Evolutionary conservation across 1,284 basidiomycete genomes (phyloP), one percentile per base, ranked within the genome.

Genomic region (Uromyces viciae-fabae): DNA sequence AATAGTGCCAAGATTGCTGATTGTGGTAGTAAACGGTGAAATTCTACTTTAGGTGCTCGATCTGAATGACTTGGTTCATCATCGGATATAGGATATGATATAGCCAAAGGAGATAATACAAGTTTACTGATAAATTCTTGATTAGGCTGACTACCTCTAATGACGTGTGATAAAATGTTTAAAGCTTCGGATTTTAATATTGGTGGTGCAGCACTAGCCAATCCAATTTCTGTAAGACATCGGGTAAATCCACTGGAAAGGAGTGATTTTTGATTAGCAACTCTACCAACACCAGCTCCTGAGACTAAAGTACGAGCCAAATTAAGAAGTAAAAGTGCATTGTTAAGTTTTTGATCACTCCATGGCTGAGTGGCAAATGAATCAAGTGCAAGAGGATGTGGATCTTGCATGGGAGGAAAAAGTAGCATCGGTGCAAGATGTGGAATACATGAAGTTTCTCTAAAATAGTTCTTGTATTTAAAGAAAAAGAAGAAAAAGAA

Each of bases 281-380:
- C 54, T 43, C 85, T 83, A 0, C 86, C 86, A 11, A 85, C 85
- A 3, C 86, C 87, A 42, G 86, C 85, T 0, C 87, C 87, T 0
- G 85, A 85, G 49, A 90, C 87, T 28, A 90, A 86, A 83, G 88
- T 88, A 64, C 87, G 84, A 7, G 94, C 90, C 75, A 98, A 90
- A 33, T 91, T 91, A 3, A 98, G 87, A 15, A 94, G 90, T 25
- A 95, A 87, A 0, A 90, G 89, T 1, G 92, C 91, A 84, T 95
- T 96, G 69, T 90, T 88, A 25, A 91, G 86, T 86, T 98, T 98
- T 85, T 95, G 94, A 74, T 91, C 89, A 82, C 95, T 94, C 97
- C 97, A 99, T 85, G 95, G 94, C 86, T 99, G 97, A 49, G 98
- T 88, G 0, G 95, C 92, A 86, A 98, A 99, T 81, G 93, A 92